phyloP scores from a whole-genome alignment of 179 eudicot species.

The Silene noctiflora region DNA sequence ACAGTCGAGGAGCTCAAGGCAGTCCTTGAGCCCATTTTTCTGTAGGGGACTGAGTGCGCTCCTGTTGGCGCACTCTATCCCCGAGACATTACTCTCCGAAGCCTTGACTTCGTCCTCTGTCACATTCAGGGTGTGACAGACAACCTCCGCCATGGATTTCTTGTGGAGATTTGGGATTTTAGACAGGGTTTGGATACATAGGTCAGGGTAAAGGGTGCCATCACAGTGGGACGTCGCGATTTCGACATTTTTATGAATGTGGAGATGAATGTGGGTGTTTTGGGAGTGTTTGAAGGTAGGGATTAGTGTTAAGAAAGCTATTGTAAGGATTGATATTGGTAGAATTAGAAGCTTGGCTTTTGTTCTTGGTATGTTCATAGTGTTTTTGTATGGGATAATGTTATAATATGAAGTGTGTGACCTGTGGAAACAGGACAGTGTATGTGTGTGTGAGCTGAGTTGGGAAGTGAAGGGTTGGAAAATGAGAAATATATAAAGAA shows the following conservation, averaged over 20 bases:
- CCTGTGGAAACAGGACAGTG: too few species aligned
- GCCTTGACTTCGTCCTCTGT: conserved; percentile 45
- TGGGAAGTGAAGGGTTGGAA: not conserved
- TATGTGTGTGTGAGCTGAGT: not conserved
- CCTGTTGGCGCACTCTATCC: conserved; percentile 28
- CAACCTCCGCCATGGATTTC: conserved; percentile 48
- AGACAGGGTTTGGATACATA: conserved; percentile 64
- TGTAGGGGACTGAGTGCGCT: conserved; percentile 36
- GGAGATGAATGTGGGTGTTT: conserved; percentile 26
- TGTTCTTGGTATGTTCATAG: conserved; percentile 16
- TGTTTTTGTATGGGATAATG: not conserved
- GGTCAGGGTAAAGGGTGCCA: conserved; percentile 59
- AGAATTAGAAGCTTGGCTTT: conserved; percentile 19
- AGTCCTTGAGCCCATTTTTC: conserved; percentile 57
- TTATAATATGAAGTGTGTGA: not conserved
- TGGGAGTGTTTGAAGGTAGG: conserved; percentile 21
- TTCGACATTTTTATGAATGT: conserved; percentile 36
- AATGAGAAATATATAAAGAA: not conserved
- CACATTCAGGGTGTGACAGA: conserved; percentile 43
- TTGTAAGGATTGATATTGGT: conserved; percentile 29
- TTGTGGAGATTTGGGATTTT: conserved; percentile 50
- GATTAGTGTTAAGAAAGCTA: conserved; percentile 28
- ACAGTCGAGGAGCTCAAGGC: conserved; percentile 56
- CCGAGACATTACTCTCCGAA: conserved; percentile 38
- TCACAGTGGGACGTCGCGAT: conserved; percentile 46